phyloP scores from a whole-genome alignment of 148 eudicot genomes.

The Vaccinium myrtillus region DNA sequence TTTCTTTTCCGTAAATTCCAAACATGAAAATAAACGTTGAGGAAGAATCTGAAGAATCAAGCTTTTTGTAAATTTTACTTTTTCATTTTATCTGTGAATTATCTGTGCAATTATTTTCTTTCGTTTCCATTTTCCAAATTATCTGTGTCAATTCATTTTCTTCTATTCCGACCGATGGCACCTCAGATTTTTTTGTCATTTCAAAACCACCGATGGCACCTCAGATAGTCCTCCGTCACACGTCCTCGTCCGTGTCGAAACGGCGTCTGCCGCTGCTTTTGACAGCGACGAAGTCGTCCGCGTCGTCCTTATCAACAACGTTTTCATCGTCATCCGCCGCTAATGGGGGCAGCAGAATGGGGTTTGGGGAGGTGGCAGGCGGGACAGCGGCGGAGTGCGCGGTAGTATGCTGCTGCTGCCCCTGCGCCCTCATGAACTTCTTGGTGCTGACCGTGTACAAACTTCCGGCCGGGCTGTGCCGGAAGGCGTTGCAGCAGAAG shows the following conservation, averaged over 20 bases:
- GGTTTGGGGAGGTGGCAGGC: slow-evolving; percentile 56
- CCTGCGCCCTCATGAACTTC: slow-evolving; percentile 39
- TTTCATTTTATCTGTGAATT: too few relatives aligned
- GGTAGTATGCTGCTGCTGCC: slow-evolving; percentile 60
- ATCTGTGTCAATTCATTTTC: too few relatives aligned
- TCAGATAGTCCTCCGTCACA: slow-evolving; percentile 21
- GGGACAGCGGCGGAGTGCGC: slow-evolving; percentile 65
- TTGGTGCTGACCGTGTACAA: slow-evolving; percentile 42
- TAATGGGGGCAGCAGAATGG: neutral
- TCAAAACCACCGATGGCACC: neutral
- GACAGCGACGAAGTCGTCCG: neutral
- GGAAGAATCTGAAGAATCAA: too few relatives aligned
- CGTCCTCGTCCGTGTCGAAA: slow-evolving; percentile 13
- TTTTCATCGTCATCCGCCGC: neutral
- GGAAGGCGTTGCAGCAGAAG: slow-evolving; percentile 33
- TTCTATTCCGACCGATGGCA: too few relatives aligned
- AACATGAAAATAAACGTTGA: too few relatives aligned
- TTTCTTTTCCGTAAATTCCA: too few relatives aligned
- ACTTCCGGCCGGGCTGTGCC: slow-evolving; percentile 56
- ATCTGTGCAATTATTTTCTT: too few relatives aligned
- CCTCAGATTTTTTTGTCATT: neutral
- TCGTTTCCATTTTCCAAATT: too few relatives aligned
- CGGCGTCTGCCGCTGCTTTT: slow-evolving; percentile 22
- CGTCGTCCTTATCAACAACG: slow-evolving; percentile 6
- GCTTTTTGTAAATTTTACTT: too few relatives aligned